phyloP scores from a whole-genome alignment of 169 alveolate species.

The Eimeria necatrix region DNA sequence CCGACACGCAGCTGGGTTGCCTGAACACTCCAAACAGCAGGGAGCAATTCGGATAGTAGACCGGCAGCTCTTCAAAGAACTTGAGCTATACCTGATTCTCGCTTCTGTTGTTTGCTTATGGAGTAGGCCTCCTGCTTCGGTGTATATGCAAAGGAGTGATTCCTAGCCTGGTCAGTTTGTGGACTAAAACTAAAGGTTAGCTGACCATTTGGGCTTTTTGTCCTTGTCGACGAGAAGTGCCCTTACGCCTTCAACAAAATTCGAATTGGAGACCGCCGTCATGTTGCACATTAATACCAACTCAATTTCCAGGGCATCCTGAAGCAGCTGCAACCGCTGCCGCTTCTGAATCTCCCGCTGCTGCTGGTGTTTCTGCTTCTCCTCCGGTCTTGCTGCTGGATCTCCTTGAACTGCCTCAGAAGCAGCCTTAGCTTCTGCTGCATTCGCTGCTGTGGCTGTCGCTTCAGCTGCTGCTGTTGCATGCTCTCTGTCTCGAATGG shows the following conservation, averaged over 20 bases:
- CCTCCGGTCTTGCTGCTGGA: not conserved
- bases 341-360: conserved; percentile 6
- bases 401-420: not conserved
- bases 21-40: not conserved
- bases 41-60: no score
- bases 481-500: conserved; percentile 15
- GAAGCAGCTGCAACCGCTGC: conserved; percentile 10
- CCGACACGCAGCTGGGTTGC: conserved; percentile 3
- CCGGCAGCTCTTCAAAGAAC: no score
- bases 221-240: conserved; percentile 89
- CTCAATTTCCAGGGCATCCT: not conserved
- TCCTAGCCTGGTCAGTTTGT: no score
- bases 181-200: not conserved
- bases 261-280: not conserved
- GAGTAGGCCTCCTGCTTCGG: no score
- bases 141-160: no score
- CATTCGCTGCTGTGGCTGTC: not conserved
- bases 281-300: conserved; percentile 23
- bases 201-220: conserved; percentile 88
- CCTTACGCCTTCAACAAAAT: conserved; percentile 87
- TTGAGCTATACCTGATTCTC: no score
- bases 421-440: not conserved
- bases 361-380: conserved; percentile 27
- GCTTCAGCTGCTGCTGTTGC: conserved; percentile 42
- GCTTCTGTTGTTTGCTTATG: no score